These are phyloP conservation scores for Cymodocea nodosa DNA, from an alignment of 116 monocot species.

Conservation along the genomic window DNA sequence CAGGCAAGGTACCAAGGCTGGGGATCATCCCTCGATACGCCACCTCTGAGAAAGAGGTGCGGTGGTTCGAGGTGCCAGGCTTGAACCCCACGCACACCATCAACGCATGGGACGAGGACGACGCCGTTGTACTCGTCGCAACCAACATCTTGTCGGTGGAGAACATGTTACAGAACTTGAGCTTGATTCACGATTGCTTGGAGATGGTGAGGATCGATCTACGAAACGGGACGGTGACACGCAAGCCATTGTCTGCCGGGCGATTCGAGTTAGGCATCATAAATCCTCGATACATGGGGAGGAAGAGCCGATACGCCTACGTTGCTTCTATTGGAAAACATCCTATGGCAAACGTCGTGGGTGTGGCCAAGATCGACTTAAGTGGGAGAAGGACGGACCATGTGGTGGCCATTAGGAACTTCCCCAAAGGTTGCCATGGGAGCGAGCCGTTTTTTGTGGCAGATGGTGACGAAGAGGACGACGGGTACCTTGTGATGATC, in stretches of 20 bases:
- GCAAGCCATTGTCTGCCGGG: constrained; percentile 42
- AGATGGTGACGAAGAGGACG: constrained; percentile 32
- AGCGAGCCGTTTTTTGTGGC: constrained; percentile 79
- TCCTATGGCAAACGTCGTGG: constrained; percentile 64
- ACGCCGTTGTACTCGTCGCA: constrained; percentile 56
- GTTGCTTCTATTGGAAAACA: no score
- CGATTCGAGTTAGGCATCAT: constrained; percentile 66
- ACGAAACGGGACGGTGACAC: constrained; percentile 14
- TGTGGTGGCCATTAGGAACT: constrained; percentile 43
- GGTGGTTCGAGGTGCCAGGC: constrained; percentile 83
- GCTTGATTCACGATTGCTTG: no score
- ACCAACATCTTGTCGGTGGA: constrained; percentile 63
- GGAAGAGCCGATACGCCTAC: no score
- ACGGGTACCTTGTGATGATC: constrained; percentile 32
- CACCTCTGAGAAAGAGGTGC: constrained; percentile 47
- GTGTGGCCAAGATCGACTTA: constrained; percentile 61
- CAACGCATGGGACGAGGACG: constrained; percentile 84
- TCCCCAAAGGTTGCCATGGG: constrained; percentile 48
- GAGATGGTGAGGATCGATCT: no score
- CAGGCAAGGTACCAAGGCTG: constrained; percentile 49
- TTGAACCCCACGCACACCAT: constrained; percentile 78
- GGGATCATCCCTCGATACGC: constrained; percentile 63
- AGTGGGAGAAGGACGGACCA: constrained; percentile 20
- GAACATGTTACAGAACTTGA: no score
- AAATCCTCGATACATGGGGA: constrained; percentile 39